phyloP scores from a whole-genome alignment of 2,329 filamentous ascomycete genomes.

The Emericellopsis cladophorae region DNA sequence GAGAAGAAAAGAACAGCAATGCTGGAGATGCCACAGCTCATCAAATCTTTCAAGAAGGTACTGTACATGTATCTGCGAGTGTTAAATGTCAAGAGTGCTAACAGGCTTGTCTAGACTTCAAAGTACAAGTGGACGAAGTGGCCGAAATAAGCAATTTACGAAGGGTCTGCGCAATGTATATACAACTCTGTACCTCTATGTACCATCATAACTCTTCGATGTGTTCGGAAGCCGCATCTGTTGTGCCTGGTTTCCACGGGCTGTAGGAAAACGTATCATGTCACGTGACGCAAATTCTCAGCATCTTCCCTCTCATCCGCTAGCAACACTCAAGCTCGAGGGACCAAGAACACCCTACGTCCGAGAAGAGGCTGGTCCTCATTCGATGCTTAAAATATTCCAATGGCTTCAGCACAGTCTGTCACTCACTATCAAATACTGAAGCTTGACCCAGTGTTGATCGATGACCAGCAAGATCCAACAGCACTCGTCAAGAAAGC shows the following conservation, averaged over 20 bases:
- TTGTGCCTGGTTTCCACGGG: too few relatives aligned
- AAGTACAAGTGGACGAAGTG: conserved; percentile 44
- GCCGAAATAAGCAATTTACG: conserved; percentile 32
- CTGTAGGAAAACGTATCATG: too few relatives aligned
- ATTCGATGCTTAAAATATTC: background rate
- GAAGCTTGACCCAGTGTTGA: conserved; percentile 34
- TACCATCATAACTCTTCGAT: conserved; percentile 1
- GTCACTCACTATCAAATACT: conserved; percentile 50
- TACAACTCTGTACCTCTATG: conserved; percentile 13
- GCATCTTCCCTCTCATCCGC: too few relatives aligned
- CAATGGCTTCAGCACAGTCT: conserved; percentile 2
- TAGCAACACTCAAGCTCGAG: too few relatives aligned
- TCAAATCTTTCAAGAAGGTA: conserved; percentile 82
- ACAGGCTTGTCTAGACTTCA: conserved; percentile 30
- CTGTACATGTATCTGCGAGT: conserved; percentile 27
- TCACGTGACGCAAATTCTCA: too few relatives aligned
- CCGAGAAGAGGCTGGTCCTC: background rate
- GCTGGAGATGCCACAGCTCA: conserved; percentile 86
- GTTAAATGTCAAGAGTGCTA: conserved; percentile 11
- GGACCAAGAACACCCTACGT: background rate
- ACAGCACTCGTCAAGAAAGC: conserved; percentile 43
- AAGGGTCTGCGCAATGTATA: conserved; percentile 13
- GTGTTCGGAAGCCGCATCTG: too few relatives aligned
- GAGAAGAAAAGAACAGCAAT: conserved; percentile 85
- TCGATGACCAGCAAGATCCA: conserved; percentile 28